Evolutionary conservation across 129 eudicot genomes (phyloP).

Genomic region (Lonicera japonica): DNA sequence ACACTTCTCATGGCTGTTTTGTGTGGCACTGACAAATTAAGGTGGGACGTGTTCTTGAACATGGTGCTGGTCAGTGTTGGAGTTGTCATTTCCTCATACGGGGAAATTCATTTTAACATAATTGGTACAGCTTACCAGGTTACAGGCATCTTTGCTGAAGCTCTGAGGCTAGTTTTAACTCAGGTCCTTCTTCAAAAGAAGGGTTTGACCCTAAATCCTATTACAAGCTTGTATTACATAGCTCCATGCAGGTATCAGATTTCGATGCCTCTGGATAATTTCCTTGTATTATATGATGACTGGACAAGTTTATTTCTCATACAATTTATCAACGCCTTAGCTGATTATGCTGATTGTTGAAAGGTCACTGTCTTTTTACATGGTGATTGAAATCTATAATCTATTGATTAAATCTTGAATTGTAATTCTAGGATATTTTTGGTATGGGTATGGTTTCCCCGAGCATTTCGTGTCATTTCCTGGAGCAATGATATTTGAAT

Average conservation of each 20-base stretch:
- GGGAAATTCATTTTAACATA: constrained; percentile 91
- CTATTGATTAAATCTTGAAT: background rate
- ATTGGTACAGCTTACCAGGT: constrained; percentile 92
- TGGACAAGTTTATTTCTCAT: background rate
- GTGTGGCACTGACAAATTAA: constrained; percentile 91
- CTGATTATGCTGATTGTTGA: too few relatives aligned
- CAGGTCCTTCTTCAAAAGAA: constrained; percentile 96
- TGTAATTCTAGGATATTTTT: background rate
- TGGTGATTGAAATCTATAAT: background rate
- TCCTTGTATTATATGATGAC: background rate
- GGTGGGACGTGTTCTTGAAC: constrained; percentile 88
- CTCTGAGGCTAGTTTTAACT: constrained; percentile 85
- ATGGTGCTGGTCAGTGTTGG: constrained; percentile 95
- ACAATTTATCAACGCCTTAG: too few relatives aligned
- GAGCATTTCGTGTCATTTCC: background rate
- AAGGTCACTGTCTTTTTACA: background rate
- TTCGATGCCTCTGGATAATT: constrained; percentile 1
- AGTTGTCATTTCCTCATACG: constrained; percentile 89
- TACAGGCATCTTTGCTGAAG: constrained; percentile 97
- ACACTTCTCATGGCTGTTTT: constrained; percentile 94
- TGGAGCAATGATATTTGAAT: background rate
- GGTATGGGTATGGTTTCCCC: background rate
- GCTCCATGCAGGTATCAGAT: constrained; percentile 94
- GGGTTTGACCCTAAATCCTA: constrained; percentile 89
- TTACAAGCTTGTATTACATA: constrained; percentile 92